Evolutionary conservation across 257 asterid genomes (phyloP).

Genomic region (Parsonsia alboflavescens): DNA sequence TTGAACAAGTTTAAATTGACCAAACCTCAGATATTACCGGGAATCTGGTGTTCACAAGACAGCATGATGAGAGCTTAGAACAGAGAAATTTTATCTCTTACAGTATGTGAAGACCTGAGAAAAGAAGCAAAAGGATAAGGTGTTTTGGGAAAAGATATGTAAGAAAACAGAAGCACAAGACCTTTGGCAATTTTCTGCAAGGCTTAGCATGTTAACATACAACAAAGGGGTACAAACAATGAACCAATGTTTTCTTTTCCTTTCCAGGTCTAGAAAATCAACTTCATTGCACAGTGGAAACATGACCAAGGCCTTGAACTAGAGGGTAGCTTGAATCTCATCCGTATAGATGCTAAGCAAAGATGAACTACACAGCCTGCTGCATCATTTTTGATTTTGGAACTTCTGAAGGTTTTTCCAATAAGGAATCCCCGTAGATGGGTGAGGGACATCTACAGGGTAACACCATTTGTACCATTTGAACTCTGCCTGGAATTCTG

Average conservation of each 20-base stretch:
- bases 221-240: neutral
- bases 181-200: too few relatives aligned
- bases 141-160: too few relatives aligned
- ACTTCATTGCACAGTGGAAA: too few relatives aligned
- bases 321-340: neutral
- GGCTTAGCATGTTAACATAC: neutral
- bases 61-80: neutral
- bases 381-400: neutral
- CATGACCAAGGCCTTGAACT: neutral
- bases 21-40: neutral
- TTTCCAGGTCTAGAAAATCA: neutral
- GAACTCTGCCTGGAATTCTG: conserved; percentile 22
- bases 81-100: too few relatives aligned
- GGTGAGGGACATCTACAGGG: neutral
- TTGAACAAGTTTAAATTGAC: too few relatives aligned
- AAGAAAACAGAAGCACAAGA: neutral
- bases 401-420: neutral
- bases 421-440: neutral
- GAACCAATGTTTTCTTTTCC: neutral
- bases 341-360: neutral
- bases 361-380: neutral
- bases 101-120: neutral
- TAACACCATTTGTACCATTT: too few relatives aligned
- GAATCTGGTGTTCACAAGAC: neutral
- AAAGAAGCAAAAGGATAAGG: neutral